phyloP scores from a whole-genome alignment of 305 asterid species.

The Fraxinus ornus region DNA sequence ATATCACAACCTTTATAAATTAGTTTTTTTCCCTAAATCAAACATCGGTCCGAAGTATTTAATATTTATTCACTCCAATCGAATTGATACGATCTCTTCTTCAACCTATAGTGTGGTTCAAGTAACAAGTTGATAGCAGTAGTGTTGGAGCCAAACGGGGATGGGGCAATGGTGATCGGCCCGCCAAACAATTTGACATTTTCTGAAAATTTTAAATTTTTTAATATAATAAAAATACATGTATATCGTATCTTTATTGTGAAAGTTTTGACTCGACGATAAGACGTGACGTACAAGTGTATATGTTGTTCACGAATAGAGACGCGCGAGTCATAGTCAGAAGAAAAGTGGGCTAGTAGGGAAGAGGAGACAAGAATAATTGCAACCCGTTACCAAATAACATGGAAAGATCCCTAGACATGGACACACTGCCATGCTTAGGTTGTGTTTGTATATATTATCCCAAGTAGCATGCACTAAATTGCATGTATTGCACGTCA shows the following conservation, averaged over 20 bases:
- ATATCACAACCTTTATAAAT: neutral
- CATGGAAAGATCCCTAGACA: slow-evolving; percentile 92
- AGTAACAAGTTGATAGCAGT: neutral
- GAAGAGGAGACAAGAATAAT: slow-evolving; percentile 56
- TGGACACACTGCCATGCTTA: slow-evolving; percentile 44
- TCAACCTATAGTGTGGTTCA: neutral
- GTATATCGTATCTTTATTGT: neutral
- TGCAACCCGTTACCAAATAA: slow-evolving; percentile 45
- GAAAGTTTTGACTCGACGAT: neutral
- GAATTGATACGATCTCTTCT: neutral
- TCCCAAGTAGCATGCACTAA: neutral
- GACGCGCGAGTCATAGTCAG: neutral
- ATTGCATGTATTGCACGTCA: no score
- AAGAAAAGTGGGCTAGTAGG: slow-evolving; percentile 11
- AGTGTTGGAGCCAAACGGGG: neutral
- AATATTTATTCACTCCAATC: no score
- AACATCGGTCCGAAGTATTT: no score
- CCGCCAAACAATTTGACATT: neutral
- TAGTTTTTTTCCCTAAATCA: no score
- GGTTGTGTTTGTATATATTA: neutral
- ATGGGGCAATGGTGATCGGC: no score
- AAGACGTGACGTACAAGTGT: neutral
- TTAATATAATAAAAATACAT: neutral
- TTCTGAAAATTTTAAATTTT: no score
- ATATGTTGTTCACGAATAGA: no score